These are phyloP conservation scores for Cercospora sesami DNA, from an alignment of 2,329 filamentous ascomycete genomes.

Conservation along the genomic window DNA sequence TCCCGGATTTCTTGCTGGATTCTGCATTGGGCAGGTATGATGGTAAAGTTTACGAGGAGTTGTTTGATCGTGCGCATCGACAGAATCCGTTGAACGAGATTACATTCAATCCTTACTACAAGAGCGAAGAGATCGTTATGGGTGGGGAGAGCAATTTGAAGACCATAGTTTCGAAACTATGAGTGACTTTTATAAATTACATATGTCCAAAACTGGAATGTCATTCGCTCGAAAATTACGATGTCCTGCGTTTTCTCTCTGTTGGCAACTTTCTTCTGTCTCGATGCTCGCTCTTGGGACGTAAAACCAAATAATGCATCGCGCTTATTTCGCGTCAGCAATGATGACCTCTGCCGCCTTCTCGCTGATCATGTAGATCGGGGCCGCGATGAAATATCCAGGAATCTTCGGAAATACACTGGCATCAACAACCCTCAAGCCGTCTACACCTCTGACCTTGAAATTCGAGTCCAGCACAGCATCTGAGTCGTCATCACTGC, in stretches of 20 bases:
- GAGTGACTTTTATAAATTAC: constrained; percentile 17
- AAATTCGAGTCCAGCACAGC: constrained; percentile 54
- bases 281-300: neutral
- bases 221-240: neutral
- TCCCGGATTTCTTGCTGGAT: constrained; percentile 55
- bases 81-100: constrained; percentile 53
- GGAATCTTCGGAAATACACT: constrained; percentile 58
- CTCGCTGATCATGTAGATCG: constrained; percentile 59
- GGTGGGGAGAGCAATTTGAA: constrained; percentile 40
- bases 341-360: constrained; percentile 62
- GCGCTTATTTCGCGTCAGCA: neutral
- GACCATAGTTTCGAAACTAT: constrained; percentile 36
- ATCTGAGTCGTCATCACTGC: constrained; percentile 53
- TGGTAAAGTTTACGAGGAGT: constrained; percentile 56
- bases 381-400: constrained; percentile 54
- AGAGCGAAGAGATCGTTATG: constrained; percentile 52
- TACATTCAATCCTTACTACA: constrained; percentile 54
- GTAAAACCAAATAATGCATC: neutral
- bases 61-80: constrained; percentile 54
- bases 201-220: neutral
- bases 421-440: constrained; percentile 62
- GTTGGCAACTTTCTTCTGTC: neutral
- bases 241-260: neutral
- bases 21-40: constrained; percentile 55
- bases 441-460: constrained; percentile 41